A percentile compares a stretch with the other conserved stretches of the same genome.
These are phyloP conservation scores for Botryotinia convoluta DNA, from an alignment of 2,329 filamentous ascomycete species.

Conservation along the genomic window DNA sequence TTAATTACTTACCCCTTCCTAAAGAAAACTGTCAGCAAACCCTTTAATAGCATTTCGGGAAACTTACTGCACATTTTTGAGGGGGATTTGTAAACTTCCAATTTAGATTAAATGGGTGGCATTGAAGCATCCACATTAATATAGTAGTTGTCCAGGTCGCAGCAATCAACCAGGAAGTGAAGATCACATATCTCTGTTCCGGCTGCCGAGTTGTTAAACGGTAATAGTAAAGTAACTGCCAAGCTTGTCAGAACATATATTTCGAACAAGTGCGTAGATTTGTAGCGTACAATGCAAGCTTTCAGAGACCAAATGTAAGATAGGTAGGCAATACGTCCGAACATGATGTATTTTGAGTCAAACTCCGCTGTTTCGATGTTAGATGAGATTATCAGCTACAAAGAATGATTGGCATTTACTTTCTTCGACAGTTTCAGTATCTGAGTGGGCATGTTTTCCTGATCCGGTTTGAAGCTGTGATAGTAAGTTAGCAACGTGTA, in stretches of 20 bases:
- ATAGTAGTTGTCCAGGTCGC: background rate
- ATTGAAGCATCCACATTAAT: background rate
- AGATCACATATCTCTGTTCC: constrained; percentile 20
- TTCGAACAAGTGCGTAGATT: too few relatives aligned
- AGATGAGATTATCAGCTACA: background rate
- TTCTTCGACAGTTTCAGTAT: background rate
- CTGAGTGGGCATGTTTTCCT: background rate
- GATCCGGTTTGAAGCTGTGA: background rate
- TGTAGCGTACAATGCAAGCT: constrained; percentile 28
- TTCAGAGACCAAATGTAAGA: constrained; percentile 33
- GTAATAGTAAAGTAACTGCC: constrained; percentile 29
- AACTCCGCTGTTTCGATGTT: constrained; percentile 22
- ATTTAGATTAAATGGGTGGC: background rate
- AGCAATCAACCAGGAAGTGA: background rate
- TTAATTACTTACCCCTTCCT: constrained; percentile 1
- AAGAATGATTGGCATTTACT: background rate
- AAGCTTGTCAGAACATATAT: background rate
- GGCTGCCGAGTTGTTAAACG: constrained; percentile 23
- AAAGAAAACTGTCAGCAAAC: background rate
- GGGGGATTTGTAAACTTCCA: constrained; percentile 4
- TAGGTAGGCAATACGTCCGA: constrained; percentile 26
- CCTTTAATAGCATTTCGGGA: background rate
- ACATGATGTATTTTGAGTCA: constrained; percentile 26
- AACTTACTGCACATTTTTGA: constrained; percentile 15
- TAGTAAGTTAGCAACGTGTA: background rate